Evolutionary conservation across 2,329 filamentous ascomycete species (phyloP), one percentile per base, ranked within the genome.

Genomic region (Microcera coccophila): DNA sequence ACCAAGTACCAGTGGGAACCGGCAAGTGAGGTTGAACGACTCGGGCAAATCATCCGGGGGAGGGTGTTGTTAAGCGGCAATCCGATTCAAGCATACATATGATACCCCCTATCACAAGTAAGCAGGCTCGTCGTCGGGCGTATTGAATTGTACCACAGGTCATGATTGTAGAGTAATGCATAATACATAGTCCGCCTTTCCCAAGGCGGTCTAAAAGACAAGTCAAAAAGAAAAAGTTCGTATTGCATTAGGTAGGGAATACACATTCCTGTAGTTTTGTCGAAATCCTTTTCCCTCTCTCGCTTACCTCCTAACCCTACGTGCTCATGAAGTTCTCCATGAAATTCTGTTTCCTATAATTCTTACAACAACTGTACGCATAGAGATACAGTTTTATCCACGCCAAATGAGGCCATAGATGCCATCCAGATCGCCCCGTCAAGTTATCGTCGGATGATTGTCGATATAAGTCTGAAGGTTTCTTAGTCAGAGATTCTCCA

Each of bases 401-500:
- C 32, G 18, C 31, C 10, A 33, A 11, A 16, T 35, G 32, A 12
- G 32, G 12, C n/a, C 32, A 35, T n/a, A 35, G 4, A 35, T 9
- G 24, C 8, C 15, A 14, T n/a, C 5, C 15, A n/a, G 12, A 32
- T 15, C 29, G 7, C 29, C 29, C 7, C 5, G 7, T 17, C 29
- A 14, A 32, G 7, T 15, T 32, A 5, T 32, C 7, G 15, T 32
- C 29, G 8, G 12, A 14, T 32, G 22, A 8, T 32, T n/a, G 29
- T 32, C 33, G 22, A 36, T 26, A 29, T 26, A 39, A 28, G 19
- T 28, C 19, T 36, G 22, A 40, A 16, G 11, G 39, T 32, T 19
- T 17, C 21, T 39, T 62, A 68, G 47, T 93, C 88, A 34, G 84
- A 81, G 58, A 95, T 85, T 61, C 81, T 84, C 91, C 91, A 98